These are phyloP conservation scores for Stropharia rugosoannulata DNA, from an alignment of 768 basidiomycete species.

Conservation along the genomic window DNA sequence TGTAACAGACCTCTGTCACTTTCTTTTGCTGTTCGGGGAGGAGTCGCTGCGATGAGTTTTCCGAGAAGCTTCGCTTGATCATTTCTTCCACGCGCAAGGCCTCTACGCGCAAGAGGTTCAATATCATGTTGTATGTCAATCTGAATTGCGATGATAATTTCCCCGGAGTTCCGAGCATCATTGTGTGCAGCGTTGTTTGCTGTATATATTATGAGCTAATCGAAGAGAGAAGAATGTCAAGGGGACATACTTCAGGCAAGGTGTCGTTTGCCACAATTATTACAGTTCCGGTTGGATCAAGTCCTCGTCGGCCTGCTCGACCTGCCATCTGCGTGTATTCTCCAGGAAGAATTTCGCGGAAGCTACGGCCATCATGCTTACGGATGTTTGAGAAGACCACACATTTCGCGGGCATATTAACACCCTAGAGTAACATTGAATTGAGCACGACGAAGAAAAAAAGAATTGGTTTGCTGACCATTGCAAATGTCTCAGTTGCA, in stretches of 20 bases:
- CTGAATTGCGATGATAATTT: constrained; percentile 96
- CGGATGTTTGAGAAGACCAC: constrained; percentile 95
- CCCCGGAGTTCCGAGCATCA: constrained; percentile 94
- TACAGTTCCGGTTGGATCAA: constrained; percentile 95
- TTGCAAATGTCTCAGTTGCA: constrained; percentile 98
- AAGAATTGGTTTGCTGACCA: constrained; percentile 56
- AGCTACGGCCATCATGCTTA: constrained; percentile 92
- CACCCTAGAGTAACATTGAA: constrained; percentile 64
- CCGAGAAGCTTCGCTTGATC: constrained; percentile 99
- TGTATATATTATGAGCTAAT: constrained; percentile 26
- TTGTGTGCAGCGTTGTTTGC: constrained; percentile 73
- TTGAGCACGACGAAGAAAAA: not conserved
- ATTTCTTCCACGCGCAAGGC: constrained; percentile 97
- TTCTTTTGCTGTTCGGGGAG: constrained; percentile 92
- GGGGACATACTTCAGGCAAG: constrained; percentile 75
- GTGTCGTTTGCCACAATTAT: constrained; percentile 84
- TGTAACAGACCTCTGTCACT: constrained; percentile 59
- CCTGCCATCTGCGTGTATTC: constrained; percentile 99
- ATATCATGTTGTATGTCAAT: constrained; percentile 98
- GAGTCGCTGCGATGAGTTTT: constrained; percentile 91
- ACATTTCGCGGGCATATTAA: constrained; percentile 98
- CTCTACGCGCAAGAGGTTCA: constrained; percentile 94
- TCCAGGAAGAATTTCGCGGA: constrained; percentile 87
- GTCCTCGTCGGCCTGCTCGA: constrained; percentile 91
- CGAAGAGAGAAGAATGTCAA: not conserved